Evolutionary conservation across 1,284 basidiomycete species (phyloP).

Genomic region (Puccinia coronata): DNA sequence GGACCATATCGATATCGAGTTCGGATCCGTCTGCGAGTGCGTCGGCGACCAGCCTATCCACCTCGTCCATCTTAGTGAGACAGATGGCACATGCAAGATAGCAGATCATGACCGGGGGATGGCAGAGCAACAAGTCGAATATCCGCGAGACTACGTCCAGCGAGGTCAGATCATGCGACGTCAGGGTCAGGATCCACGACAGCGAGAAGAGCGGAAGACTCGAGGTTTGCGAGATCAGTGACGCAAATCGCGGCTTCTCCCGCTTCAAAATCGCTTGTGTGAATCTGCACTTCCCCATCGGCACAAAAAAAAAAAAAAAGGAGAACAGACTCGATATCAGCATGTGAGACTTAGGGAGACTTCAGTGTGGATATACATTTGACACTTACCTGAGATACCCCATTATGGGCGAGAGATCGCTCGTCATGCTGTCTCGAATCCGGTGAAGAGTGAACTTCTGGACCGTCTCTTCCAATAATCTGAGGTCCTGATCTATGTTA

Average conservation of each 20-base stretch:
- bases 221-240: conserved; percentile 3
- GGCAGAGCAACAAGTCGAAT: conserved; percentile 56
- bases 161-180: conserved; percentile 54
- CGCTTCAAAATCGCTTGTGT: conserved; percentile 20
- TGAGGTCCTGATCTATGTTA: conserved; percentile 41
- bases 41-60: not conserved
- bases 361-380: too few species aligned
- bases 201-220: conserved; percentile 56
- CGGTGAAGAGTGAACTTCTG: conserved; percentile 50
- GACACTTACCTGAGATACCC: conserved; percentile 55
- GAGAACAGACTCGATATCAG: not conserved
- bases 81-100: conserved; percentile 56
- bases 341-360: too few species aligned
- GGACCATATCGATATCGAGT: conserved; percentile 34
- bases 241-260: conserved; percentile 20
- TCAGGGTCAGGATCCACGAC: conserved; percentile 57
- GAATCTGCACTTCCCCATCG: conserved; percentile 3
- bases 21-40: not conserved
- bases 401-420: conserved; percentile 55
- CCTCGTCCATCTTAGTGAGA: conserved; percentile 18
- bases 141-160: conserved; percentile 53
- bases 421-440: conserved; percentile 55
- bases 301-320: not conserved
- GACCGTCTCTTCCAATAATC: conserved; percentile 52
- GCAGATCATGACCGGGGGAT: conserved; percentile 56